Conservation (phyloP, 768 basidiomycete species). For the Tephrocybe rancida region DNA sequence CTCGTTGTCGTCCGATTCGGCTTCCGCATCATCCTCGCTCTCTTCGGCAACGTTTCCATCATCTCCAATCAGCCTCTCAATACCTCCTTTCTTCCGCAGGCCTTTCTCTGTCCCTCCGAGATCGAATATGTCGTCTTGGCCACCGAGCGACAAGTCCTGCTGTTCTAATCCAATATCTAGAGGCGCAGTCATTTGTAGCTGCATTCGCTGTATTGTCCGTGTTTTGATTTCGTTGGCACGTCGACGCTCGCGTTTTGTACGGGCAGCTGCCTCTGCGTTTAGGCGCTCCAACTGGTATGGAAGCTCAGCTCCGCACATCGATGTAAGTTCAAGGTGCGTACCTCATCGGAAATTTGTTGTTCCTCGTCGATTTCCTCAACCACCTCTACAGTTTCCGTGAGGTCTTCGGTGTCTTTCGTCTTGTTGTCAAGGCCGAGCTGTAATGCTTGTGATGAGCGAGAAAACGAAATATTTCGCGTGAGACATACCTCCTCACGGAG, state of each 20-base stretch:
- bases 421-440: conserved; percentile 88
- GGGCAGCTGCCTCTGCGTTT: conserved; percentile 73
- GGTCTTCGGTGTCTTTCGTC: conserved; percentile 70
- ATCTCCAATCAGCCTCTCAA: conserved; percentile 34
- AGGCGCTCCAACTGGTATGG: conserved; percentile 73
- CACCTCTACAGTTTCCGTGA: conserved; percentile 71
- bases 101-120: conserved; percentile 60
- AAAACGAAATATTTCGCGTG: neutral
- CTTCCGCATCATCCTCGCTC: conserved; percentile 28
- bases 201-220: conserved; percentile 91
- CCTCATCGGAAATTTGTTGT: conserved; percentile 88
- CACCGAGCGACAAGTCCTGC: conserved; percentile 72
- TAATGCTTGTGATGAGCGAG: neutral
- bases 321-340: conserved; percentile 26
- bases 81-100: conserved; percentile 39
- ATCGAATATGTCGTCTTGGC: conserved; percentile 89
- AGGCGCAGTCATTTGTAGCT: conserved; percentile 97
- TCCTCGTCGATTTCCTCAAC: conserved; percentile 82
- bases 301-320: neutral
- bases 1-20: conserved; percentile 36
- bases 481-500: conserved; percentile 84
- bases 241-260: conserved; percentile 78
- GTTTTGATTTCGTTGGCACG: conserved; percentile 87
- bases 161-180: conserved; percentile 92
- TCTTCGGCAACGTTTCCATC: conserved; percentile 45